phyloP scores from a whole-genome alignment of 2,329 filamentous ascomycete species.

The Apiospora rasikravindrae region DNA sequence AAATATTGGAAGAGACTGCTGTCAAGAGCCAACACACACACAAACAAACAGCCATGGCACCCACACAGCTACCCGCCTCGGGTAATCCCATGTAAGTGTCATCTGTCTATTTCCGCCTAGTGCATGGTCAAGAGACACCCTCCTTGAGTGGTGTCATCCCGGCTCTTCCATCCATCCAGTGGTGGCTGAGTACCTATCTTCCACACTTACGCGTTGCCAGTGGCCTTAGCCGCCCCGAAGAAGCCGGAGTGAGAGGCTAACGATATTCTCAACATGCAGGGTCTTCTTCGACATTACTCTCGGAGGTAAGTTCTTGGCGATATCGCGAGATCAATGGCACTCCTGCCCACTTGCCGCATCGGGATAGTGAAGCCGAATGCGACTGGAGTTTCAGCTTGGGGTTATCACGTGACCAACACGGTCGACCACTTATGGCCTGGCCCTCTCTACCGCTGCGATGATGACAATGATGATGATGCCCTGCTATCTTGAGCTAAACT shows the following conservation, averaged over 20 bases:
- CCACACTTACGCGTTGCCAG: constrained; percentile 1
- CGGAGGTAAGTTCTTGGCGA: constrained; percentile 62
- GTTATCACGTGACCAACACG: constrained; percentile 17
- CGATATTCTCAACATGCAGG: constrained; percentile 36
- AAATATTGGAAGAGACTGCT: background rate
- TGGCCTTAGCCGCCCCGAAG: constrained; percentile 40
- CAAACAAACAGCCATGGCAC: constrained; percentile 38
- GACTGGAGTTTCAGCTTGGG: background rate
- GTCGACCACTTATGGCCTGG: background rate
- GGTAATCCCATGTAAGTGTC: constrained; percentile 49
- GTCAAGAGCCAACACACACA: background rate
- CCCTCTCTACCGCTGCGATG: background rate
- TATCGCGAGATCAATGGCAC: constrained; percentile 3
- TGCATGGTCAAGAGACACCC: constrained; percentile 12
- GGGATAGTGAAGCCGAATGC: background rate
- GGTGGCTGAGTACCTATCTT: constrained; percentile 12
- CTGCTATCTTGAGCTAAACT: constrained; percentile 21
- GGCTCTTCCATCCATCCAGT: background rate
- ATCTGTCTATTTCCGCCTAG: constrained; percentile 23
- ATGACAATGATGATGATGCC: background rate
- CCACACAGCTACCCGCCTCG: constrained; percentile 46
- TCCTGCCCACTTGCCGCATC: background rate
- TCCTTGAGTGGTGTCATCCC: constrained; percentile 2
- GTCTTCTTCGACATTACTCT: constrained; percentile 82
- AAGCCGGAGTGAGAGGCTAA: background rate